Percentiles rank a stretch among this genome's conserved stretches.
These are phyloP conservation scores for Chrysosporium keratinophilum DNA, from an alignment of 2,329 filamentous ascomycete genomes.

Conservation along the genomic window DNA sequence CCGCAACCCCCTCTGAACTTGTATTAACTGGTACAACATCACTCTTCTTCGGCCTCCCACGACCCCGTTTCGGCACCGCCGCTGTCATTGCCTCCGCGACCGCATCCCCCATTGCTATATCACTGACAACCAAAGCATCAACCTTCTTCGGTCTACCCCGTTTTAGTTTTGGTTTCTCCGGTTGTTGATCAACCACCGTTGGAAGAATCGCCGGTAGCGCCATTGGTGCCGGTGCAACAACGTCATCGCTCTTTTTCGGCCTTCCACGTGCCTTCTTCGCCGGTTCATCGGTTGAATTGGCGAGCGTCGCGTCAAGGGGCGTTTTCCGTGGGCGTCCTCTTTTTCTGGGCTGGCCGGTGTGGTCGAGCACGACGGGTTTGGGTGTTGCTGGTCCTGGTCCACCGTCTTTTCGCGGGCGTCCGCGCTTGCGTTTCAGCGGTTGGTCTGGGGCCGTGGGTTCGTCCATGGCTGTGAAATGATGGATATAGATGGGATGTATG, in stretches of 20 bases:
- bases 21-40: background rate
- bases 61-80: background rate
- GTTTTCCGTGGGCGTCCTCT: slow-evolving; percentile 15
- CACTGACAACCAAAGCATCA: background rate
- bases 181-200: too few relatives aligned
- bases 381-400: slow-evolving; percentile 10
- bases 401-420: slow-evolving; percentile 15
- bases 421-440: slow-evolving; percentile 14
- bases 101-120: background rate
- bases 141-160: slow-evolving; percentile 15
- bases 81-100: background rate
- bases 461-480: background rate
- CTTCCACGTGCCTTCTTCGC: slow-evolving; percentile 11
- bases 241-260: slow-evolving; percentile 8
- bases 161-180: background rate
- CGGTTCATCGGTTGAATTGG: background rate
- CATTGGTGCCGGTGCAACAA: background rate
- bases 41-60: slow-evolving; percentile 14
- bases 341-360: slow-evolving; percentile 14
- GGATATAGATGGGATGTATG: background rate
- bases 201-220: too few relatives aligned
- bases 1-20: background rate
- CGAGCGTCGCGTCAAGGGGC: background rate
- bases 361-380: slow-evolving; percentile 9
- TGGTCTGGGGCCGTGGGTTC: background rate